Evolutionary conservation across 148 eudicot species (phyloP).

Genomic region (Amaranthus cruentus): DNA sequence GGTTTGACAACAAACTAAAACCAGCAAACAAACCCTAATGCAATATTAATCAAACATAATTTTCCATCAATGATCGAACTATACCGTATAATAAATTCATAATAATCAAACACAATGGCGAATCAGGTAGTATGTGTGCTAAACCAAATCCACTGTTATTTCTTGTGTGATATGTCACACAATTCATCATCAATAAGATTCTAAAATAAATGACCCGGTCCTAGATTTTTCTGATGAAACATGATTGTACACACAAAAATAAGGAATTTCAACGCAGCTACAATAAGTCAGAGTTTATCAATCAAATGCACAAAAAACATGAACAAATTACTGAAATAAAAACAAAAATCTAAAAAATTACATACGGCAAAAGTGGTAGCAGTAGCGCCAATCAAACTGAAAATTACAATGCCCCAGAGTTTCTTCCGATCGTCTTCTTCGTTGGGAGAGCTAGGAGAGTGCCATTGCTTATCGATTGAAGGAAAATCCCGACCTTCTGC

Average conservation of each 20-base stretch:
- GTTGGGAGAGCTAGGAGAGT: slow-evolving; percentile 22
- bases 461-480: slow-evolving; percentile 4
- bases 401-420: slow-evolving; percentile 58
- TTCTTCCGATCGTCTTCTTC: slow-evolving; percentile 40
- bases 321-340: not conserved
- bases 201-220: not conserved
- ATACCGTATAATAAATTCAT: no score
- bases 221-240: not conserved
- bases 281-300: not conserved
- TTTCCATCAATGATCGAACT: no score
- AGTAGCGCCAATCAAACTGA: slow-evolving; percentile 78
- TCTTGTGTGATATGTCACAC: no score
- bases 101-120: not conserved
- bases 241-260: not conserved
- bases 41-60: no score
- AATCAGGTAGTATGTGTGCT: not conserved
- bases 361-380: slow-evolving; percentile 66
- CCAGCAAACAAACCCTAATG: no score
- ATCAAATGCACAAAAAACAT: not conserved
- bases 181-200: no score
- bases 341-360: not conserved
- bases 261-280: not conserved
- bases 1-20: no score
- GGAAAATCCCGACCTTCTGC: slow-evolving; percentile 16
- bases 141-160: not conserved